phyloP scores from a whole-genome alignment of 257 asterid species.

The Dorcoceras hygrometricum region DNA sequence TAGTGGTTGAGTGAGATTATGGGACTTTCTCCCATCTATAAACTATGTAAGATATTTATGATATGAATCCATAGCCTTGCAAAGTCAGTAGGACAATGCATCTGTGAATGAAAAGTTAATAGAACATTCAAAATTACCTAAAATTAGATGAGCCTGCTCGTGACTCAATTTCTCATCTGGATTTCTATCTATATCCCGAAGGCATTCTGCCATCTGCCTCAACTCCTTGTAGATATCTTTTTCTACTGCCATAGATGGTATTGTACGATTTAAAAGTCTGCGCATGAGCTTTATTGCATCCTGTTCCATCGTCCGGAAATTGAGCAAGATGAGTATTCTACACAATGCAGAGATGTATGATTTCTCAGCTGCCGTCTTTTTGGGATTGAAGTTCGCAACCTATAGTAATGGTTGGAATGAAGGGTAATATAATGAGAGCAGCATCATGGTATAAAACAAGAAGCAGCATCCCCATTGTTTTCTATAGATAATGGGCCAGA shows the following conservation, averaged over 20 bases:
- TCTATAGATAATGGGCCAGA: not conserved
- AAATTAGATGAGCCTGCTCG: constrained; percentile 49
- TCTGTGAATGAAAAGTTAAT: not conserved
- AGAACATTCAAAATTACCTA: constrained; percentile 42
- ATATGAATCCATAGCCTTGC: not conserved
- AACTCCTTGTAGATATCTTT: constrained; percentile 68
- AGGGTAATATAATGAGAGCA: constrained; percentile 21
- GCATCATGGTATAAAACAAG: constrained; percentile 3
- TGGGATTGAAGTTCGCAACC: constrained; percentile 62
- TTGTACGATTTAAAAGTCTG: constrained; percentile 49
- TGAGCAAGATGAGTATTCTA: constrained; percentile 60
- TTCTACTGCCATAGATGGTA: constrained; percentile 49
- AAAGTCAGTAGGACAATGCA: not conserved
- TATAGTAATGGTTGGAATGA: constrained; percentile 27
- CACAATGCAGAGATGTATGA: constrained; percentile 70
- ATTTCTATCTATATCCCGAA: constrained; percentile 51
- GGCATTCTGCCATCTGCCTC: constrained; percentile 66
- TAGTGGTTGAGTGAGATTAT: constrained; percentile 11
- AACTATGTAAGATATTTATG: not conserved
- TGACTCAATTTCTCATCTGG: constrained; percentile 56
- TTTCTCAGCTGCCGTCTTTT: constrained; percentile 84
- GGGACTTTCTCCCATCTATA: not conserved
- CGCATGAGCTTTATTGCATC: constrained; percentile 62
- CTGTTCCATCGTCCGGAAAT: constrained; percentile 69
- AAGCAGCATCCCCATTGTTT: not conserved